A percentile compares a stretch with the other conserved stretches of the same genome.
Evolutionary conservation across 495 filamentous ascomycete species (phyloP).

Genomic region (Hyaloscypha variabilis): DNA sequence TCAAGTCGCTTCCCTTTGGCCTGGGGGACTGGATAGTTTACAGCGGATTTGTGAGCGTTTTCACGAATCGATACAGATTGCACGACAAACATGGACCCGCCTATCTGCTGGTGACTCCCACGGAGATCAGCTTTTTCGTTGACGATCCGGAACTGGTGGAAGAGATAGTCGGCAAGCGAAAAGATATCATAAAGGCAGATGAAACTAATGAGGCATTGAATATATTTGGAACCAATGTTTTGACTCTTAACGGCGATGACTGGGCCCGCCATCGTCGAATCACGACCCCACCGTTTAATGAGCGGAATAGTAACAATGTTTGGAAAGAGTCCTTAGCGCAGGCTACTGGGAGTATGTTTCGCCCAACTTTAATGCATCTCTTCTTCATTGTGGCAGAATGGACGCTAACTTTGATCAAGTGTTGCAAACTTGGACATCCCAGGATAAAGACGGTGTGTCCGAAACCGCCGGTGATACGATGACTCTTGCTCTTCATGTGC

Average conservation of each 20-base stretch:
- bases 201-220: constrained; percentile 37
- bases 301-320: constrained; percentile 43
- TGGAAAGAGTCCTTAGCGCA: constrained; percentile 45
- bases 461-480: constrained; percentile 31
- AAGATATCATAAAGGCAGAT: constrained; percentile 27
- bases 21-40: constrained; percentile 31
- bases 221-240: constrained; percentile 41
- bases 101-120: constrained; percentile 31
- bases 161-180: constrained; percentile 16
- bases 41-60: constrained; percentile 29
- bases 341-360: constrained; percentile 32
- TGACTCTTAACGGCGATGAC: constrained; percentile 39
- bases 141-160: constrained; percentile 14
- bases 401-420: background rate
- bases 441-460: constrained; percentile 16
- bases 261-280: constrained; percentile 46
- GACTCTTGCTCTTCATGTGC: constrained; percentile 40
- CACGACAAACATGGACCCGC: constrained; percentile 39
- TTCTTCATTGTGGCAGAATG: background rate
- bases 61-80: constrained; percentile 36
- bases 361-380: background rate
- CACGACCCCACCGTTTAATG: constrained; percentile 45
- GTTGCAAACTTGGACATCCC: constrained; percentile 36
- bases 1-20: constrained; percentile 16
- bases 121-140: constrained; percentile 2